phyloP scores from a whole-genome alignment of 495 filamentous ascomycete genomes.

The Astrocystis sublimbata region DNA sequence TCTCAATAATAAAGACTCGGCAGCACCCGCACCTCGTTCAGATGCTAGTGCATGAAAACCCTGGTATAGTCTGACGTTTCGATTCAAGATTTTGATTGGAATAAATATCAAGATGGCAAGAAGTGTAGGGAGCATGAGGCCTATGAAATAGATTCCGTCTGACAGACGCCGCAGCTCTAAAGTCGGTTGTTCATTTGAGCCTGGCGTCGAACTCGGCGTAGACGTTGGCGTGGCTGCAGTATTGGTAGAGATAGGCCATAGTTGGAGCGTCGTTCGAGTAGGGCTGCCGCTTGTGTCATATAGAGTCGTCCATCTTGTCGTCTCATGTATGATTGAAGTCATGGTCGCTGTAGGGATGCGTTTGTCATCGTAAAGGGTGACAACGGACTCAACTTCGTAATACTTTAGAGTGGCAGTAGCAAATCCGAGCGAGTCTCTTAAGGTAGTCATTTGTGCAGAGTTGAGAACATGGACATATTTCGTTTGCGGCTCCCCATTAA shows the following conservation, averaged over 20 bases:
- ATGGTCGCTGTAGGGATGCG: conserved; percentile 23
- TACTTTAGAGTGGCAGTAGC: conserved; percentile 23
- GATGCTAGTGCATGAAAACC: conserved; percentile 35
- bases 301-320: conserved; percentile 14
- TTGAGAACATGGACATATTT: background rate
- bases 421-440: conserved; percentile 21
- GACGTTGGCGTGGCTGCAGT: conserved; percentile 20
- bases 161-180: conserved; percentile 23
- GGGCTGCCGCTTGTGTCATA: conserved; percentile 18
- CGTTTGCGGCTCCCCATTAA: conserved; percentile 14
- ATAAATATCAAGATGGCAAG: conserved; percentile 31
- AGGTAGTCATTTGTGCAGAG: conserved; percentile 14
- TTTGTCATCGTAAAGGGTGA: conserved; percentile 18
- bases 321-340: conserved; percentile 17
- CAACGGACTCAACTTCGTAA: conserved; percentile 15
- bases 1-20: conserved; percentile 30
- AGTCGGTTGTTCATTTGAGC: conserved; percentile 1
- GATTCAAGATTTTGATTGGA: conserved; percentile 32
- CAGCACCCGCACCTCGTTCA: conserved; percentile 22
- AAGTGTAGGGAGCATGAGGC: conserved; percentile 38
- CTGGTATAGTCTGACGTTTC: conserved; percentile 35
- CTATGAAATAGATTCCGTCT: conserved; percentile 32
- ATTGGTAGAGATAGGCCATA: conserved; percentile 20
- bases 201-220: conserved; percentile 12
- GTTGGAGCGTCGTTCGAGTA: conserved; percentile 21